Evolutionary conservation across 164 flowering plant genomes (phyloP).

Genomic region (Vitis rotundifolia): DNA sequence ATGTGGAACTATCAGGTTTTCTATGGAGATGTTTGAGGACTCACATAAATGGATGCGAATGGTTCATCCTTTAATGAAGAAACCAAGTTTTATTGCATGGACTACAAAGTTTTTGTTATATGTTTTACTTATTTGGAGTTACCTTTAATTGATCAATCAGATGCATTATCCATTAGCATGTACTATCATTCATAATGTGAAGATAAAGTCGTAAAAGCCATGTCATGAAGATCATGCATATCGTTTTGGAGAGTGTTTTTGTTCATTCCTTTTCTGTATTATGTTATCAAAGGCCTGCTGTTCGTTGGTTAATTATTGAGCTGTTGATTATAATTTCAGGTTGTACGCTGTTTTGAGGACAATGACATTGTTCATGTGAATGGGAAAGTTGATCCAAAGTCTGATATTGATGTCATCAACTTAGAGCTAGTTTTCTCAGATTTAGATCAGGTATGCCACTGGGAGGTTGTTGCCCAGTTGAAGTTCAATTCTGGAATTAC

Average conservation of each 20-base stretch:
- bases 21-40: no score
- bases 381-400: slow-evolving; percentile 91
- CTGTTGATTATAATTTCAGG: slow-evolving; percentile 40
- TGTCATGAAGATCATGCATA: background rate
- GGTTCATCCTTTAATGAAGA: no score
- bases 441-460: slow-evolving; percentile 81
- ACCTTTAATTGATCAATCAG: background rate
- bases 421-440: slow-evolving; percentile 91
- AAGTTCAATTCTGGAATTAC: background rate
- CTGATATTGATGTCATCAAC: slow-evolving; percentile 95
- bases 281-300: background rate
- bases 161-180: background rate
- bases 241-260: background rate
- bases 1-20: no score
- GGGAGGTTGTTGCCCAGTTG: slow-evolving; percentile 3
- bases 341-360: slow-evolving; percentile 99
- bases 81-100: no score
- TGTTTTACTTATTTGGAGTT: no score
- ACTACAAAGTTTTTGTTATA: no score
- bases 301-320: background rate
- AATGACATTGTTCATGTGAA: slow-evolving; percentile 94
- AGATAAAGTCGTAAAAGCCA: background rate
- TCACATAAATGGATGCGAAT: no score
- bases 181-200: background rate
- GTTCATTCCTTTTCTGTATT: background rate